Base-by-base conservation (phyloP, 2,329 filamentous ascomycete genomes). In the Fusarium cyanostomum region DNA sequence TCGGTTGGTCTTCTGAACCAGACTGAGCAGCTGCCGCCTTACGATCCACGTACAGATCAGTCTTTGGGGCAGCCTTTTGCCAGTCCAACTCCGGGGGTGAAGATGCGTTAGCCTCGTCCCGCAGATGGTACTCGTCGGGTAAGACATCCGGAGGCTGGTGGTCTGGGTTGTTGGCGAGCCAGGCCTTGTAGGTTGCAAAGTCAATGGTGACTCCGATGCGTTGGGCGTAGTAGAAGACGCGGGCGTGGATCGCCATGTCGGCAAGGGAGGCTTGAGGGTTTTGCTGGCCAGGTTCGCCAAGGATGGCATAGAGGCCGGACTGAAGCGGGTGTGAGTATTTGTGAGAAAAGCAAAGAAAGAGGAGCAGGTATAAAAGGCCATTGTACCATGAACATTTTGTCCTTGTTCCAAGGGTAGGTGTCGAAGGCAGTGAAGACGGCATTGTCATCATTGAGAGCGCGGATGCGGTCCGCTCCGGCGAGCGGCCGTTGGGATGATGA, bases 131-230 rank as follows among this genome's bases (percentile, higher is more conserved):
- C 56, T 74, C 72, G 12, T 74, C 68, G 9, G 78, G 77, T 21
- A 79, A 69, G 53, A 77, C 68, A 58, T 78, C 72, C 9, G 76
- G 78, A 4, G 74, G 54, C 0, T 58, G 59, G 53, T 79, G 73
- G 5, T 72, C 69, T 1, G 75, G 72, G 44, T 78, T 68, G 16
- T 59, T 48, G 18, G 73, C 73, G 12, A 88, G 76, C 86, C 91
- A 93, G 28, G 79, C 74, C 72, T 89, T 88, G 78, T 94, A 95
- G 46, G 78, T 78, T 50, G 85, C 78, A 66, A 90, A 91, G 72
- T 92, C 85, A 61, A 94, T 83, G 15, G 81, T 73, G 38, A 81
- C 78, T 56, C 79, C 79, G 44, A 82, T 77, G 15, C 78, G 75
- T 62, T 79, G 81, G 38, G 80, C 75, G 73, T 87, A 90, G 77